Base-by-base conservation (phyloP, 441 rosid genomes). In the Pelargonium fulgidum region DNA sequence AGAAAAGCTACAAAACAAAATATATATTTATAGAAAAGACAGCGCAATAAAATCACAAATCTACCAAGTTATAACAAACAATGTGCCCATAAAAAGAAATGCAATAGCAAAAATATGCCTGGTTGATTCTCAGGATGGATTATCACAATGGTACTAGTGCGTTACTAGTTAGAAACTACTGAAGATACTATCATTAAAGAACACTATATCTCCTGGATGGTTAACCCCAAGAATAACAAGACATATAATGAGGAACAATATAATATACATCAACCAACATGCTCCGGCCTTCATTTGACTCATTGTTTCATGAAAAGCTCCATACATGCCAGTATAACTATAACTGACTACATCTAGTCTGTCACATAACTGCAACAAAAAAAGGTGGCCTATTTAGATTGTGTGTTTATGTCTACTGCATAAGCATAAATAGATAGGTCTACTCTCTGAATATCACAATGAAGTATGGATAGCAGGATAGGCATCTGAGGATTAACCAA, bases 1-100 rank as follows among this genome's bases (percentile, higher is more conserved):
- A 89, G 78, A 84, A 83, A 71, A 93, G 79, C 97, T 90, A 73
- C 76, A 88, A 16, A 16, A 22, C 64, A 72, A 58, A 36, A 36
- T 36, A 36, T 36, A 36, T 36, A 36, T 36, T 36, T 9, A 63
- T 11, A 33, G 64, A 68, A 65, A 76, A 62, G 3, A 65, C 12
- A 22, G 64, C 29, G 16, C 1, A 70, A 67, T 52, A 74, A 48
- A 39, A 67, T 65, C 44, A 72, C 54, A 68, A 48, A 33, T 2
- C 17, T 62, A 10, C 26, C n/a, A 61, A 56, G 10, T 56, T 56
- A 56, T 58, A 59, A 59, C 19, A 22, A 1, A 10, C 7, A 11
- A 59, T 20, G 24, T 58, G 6, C 33, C 33, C 47, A n/a, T 19
- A 64, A 29, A 70, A 33, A 16, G 41, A 59, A 33, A 59, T 22